These are phyloP conservation scores for Russula brevipes DNA, from an alignment of 768 basidiomycete species.

Conservation along the genomic window DNA sequence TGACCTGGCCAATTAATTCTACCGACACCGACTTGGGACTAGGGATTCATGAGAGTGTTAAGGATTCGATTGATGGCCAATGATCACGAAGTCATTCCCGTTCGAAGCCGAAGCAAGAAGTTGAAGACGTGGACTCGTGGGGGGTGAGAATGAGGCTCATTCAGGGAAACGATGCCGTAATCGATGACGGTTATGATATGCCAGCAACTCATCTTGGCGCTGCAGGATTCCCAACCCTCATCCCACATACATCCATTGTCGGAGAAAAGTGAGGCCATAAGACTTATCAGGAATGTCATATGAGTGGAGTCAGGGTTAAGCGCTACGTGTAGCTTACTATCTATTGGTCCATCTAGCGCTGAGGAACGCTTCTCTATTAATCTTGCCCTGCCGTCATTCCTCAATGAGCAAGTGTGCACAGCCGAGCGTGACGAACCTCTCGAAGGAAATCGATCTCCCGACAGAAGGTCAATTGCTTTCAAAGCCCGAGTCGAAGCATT, in stretches of 20 bases:
- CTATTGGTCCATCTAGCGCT: background rate
- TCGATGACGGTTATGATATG: background rate
- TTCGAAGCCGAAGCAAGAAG: background rate
- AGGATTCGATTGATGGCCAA: background rate
- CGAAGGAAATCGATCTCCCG: conserved; percentile 2
- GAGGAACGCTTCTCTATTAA: background rate
- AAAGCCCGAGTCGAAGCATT: background rate
- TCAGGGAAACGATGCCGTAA: background rate
- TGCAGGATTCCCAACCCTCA: background rate
- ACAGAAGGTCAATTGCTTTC: background rate
- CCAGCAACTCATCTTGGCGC: conserved; percentile 1
- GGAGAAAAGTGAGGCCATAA: background rate
- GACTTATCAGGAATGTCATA: conserved; percentile 8
- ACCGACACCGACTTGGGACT: background rate
- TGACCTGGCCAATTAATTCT: background rate
- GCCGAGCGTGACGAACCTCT: background rate
- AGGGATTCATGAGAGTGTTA: too few relatives aligned
- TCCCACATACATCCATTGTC: background rate
- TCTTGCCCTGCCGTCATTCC: background rate
- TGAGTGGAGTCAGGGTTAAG: background rate
- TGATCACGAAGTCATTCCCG: too few relatives aligned
- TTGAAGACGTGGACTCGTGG: background rate
- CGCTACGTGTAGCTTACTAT: background rate
- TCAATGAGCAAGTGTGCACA: background rate
- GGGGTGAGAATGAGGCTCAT: background rate